Base-by-base conservation (phyloP, 2,329 filamentous ascomycete species). In the Emmonsiellopsis sp. region DNA sequence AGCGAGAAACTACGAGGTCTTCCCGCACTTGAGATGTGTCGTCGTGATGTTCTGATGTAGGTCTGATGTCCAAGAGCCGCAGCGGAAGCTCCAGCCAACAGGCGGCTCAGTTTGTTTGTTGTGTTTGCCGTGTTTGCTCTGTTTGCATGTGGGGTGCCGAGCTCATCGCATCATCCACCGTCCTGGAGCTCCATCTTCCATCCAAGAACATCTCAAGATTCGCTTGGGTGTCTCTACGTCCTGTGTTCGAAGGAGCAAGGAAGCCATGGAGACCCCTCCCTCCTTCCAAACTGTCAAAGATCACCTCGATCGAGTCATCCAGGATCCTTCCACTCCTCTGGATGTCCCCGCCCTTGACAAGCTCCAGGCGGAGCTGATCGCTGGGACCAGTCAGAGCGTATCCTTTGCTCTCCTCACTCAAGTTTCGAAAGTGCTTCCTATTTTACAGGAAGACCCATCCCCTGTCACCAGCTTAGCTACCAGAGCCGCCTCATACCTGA, bases 391-490 rank as follows among this genome's bases (percentile, higher is more conserved):
- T 50, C 63, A 59, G 11, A 57, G 57, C 40, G 63, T 74, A 42
- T 64, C 74, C 51, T 65, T 68, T 44, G 58, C 69, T 39, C 66
- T 72, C 43, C 64, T 74, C 52, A 67, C 66, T 13, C 72, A 77
- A 56, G 70, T 82, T 46, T 76, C 78, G 14, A 65, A 70, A 46
- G 67, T 82, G 8, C 65, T 82, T 14, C 74, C 76, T 7, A 66
- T 73, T 5, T 66, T 84, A 5, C 77, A 80, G 57, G 77, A 82
- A 64, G 79, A 83, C 57, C 81, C 81, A 8, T 73, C 75, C 11
- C 77, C 79, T 27, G 65, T 81, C 36, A 77, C 75, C 11, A 73
- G 74, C 21, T 74, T 84, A 32, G 73, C 78, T 17, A 71, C 73
- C 50, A 76, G 74, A 55, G 69, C 79, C 6, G 67, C 77, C 8